Conservation (phyloP, 2,329 filamentous ascomycete species). For the Diaporthe australafricana region DNA sequence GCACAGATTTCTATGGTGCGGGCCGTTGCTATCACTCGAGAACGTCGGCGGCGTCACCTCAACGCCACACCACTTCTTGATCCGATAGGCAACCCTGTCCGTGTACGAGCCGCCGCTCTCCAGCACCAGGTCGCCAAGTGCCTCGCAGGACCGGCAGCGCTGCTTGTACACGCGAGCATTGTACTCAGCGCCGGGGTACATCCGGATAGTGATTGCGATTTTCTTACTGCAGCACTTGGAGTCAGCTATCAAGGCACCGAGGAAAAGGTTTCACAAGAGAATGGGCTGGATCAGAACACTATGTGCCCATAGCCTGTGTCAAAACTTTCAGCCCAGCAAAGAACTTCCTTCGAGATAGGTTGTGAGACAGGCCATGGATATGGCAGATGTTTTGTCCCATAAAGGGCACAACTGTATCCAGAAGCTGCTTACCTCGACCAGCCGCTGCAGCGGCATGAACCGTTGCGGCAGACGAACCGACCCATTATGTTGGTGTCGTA, state of each 20-base stretch:
- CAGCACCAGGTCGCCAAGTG: slow-evolving; percentile 38
- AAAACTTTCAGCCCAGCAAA: too few species aligned
- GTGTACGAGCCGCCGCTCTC: slow-evolving; percentile 40
- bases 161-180: slow-evolving; percentile 44
- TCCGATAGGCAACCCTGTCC: slow-evolving; percentile 43
- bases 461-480: slow-evolving; percentile 37
- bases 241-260: too few species aligned
- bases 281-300: too few species aligned
- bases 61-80: slow-evolving; percentile 44
- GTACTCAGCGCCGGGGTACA: slow-evolving; percentile 39
- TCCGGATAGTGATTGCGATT: slow-evolving; percentile 38
- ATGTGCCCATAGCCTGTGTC: too few species aligned
- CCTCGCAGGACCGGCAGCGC: slow-evolving; percentile 40
- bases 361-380: too few species aligned
- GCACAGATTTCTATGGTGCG: neutral
- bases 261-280: too few species aligned
- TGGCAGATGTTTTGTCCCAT: too few species aligned
- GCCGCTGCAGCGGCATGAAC: slow-evolving; percentile 7
- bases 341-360: too few species aligned
- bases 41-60: slow-evolving; percentile 22
- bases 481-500: slow-evolving; percentile 40
- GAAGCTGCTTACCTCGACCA: slow-evolving; percentile 38
- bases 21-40: neutral
- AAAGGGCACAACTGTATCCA: too few species aligned
- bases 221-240: neutral